phyloP scores from a whole-genome alignment of 2,329 filamentous ascomycete species.

The Esteya vermicola region DNA sequence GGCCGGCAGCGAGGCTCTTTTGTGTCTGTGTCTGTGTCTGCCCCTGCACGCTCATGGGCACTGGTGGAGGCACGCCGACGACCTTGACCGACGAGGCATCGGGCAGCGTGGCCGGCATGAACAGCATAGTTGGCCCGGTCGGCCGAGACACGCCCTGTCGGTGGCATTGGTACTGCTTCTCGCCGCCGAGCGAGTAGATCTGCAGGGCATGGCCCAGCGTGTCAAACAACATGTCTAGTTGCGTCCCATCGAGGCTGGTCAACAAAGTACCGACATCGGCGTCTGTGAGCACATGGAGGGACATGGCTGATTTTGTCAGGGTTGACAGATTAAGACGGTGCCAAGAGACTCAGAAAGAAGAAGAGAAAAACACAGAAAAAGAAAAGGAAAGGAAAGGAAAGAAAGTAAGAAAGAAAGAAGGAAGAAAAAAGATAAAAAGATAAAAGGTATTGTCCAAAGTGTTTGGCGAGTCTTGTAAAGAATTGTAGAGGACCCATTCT shows the following conservation, averaged over 20 bases:
- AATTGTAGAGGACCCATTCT: too few relatives aligned
- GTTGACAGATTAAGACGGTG: too few relatives aligned
- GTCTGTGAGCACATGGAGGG: conserved; percentile 38
- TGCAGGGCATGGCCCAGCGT: conserved; percentile 45
- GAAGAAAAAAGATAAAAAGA: too few relatives aligned
- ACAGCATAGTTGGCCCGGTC: conserved; percentile 48
- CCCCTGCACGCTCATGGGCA: not conserved
- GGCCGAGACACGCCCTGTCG: conserved; percentile 45
- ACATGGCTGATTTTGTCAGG: not conserved
- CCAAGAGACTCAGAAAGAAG: too few relatives aligned
- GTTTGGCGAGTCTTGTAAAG: too few relatives aligned
- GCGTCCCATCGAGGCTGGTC: conserved; percentile 37
- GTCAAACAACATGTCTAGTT: conserved; percentile 41
- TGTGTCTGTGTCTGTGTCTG: not conserved
- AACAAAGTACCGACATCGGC: conserved; percentile 39
- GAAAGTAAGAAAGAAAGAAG: too few relatives aligned
- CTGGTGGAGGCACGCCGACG: conserved; percentile 24
- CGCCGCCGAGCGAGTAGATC: conserved; percentile 49
- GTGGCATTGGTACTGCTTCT: conserved; percentile 46
- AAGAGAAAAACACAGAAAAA: too few relatives aligned
- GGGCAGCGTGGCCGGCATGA: conserved; percentile 51
- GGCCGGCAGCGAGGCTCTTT: too few relatives aligned
- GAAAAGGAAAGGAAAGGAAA: too few relatives aligned
- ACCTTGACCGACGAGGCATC: conserved; percentile 50
- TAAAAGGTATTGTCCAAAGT: too few relatives aligned